Percentiles rank a stretch among this genome's conserved stretches.
Conservation (phyloP, 192 early-diverging fungal genomes). For the Haplosporangium gracile region DNA sequence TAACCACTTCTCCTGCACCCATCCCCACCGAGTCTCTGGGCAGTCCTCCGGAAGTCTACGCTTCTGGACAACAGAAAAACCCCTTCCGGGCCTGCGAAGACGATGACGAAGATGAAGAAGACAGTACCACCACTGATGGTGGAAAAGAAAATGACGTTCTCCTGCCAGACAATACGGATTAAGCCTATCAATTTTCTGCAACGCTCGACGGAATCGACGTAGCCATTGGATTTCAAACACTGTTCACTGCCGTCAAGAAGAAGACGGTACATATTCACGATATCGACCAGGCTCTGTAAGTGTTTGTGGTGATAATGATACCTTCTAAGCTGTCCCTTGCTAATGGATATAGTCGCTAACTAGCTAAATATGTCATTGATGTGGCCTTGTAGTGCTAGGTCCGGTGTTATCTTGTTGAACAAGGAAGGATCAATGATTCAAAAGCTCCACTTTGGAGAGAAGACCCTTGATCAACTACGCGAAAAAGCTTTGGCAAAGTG, state of each 20-base stretch:
- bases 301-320: no score
- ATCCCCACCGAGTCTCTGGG: constrained; percentile 27
- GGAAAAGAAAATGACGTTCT: constrained; percentile 30
- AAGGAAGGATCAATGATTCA: constrained; percentile 28
- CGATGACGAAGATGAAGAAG: constrained; percentile 16
- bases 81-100: constrained; percentile 27
- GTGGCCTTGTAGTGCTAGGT: constrained; percentile 35
- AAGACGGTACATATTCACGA: no score
- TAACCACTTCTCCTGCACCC: constrained; percentile 19
- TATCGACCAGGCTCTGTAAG: no score
- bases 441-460: constrained; percentile 35
- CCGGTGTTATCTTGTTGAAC: constrained; percentile 31
- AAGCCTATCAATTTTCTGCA: no score
- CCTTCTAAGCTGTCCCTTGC: constrained; percentile 11
- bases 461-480: constrained; percentile 36
- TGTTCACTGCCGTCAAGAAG: no score
- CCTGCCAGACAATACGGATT: constrained; percentile 26
- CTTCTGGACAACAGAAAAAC: constrained; percentile 16
- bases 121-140: not conserved
- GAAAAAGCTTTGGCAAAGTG: constrained; percentile 40
- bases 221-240: no score
- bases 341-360: constrained; percentile 27
- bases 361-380: constrained; percentile 27
- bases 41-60: constrained; percentile 33
- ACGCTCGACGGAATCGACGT: no score